phyloP scores from a whole-genome alignment of 768 basidiomycete species.

The Pilatotrama ljubarskyi region DNA sequence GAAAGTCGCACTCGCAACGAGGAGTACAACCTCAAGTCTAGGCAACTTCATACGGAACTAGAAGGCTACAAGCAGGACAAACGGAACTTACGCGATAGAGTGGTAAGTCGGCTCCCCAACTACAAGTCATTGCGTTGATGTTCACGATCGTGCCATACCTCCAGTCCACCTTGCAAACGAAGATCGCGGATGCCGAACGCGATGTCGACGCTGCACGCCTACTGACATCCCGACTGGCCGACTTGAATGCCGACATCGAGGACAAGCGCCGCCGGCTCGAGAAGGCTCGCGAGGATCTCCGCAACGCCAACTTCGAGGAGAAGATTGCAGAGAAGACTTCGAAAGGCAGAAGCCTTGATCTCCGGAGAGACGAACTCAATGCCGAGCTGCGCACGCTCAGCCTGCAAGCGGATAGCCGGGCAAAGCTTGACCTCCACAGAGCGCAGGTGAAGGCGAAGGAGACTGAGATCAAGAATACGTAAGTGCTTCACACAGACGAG shows the following conservation, averaged over 20 bases:
- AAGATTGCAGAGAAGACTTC: slow-evolving; percentile 54
- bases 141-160: not conserved
- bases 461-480: slow-evolving; percentile 70
- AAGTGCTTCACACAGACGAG: slow-evolving; percentile 28
- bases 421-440: slow-evolving; percentile 74
- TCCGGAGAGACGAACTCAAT: slow-evolving; percentile 66
- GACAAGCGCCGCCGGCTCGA: slow-evolving; percentile 64
- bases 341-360: slow-evolving; percentile 63
- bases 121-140: not conserved
- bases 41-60: slow-evolving; percentile 55
- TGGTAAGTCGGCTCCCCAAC: slow-evolving; percentile 42
- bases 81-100: slow-evolving; percentile 52
- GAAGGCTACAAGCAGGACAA: slow-evolving; percentile 57
- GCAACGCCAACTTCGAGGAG: slow-evolving; percentile 63
- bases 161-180: slow-evolving; percentile 39
- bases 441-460: slow-evolving; percentile 64
- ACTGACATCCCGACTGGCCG: slow-evolving; percentile 53
- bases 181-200: slow-evolving; percentile 53
- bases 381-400: slow-evolving; percentile 70
- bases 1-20: slow-evolving; percentile 58
- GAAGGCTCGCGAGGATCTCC: slow-evolving; percentile 59
- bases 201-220: slow-evolving; percentile 57
- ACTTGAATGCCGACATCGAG: slow-evolving; percentile 61
- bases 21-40: slow-evolving; percentile 63
- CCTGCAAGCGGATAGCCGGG: slow-evolving; percentile 77